These are phyloP conservation scores for Pythium brassicae DNA, from an alignment of 352 stramenopile species.

Conservation along the genomic window DNA sequence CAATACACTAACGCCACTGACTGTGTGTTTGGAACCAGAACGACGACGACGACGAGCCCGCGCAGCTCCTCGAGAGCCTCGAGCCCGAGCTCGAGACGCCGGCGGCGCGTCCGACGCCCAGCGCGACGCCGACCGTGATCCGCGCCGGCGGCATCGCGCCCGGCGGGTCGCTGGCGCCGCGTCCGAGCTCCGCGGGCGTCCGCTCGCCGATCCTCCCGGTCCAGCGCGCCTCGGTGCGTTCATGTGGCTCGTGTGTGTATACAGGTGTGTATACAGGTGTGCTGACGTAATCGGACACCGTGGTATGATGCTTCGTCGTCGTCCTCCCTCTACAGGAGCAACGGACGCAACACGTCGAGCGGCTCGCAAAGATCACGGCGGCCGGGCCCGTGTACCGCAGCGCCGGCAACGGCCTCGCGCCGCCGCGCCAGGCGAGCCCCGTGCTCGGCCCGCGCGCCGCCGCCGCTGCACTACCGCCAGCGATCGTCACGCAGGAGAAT, in stretches of 20 bases:
- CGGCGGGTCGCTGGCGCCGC: constrained; percentile 11
- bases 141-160: constrained; percentile 9
- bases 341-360: constrained; percentile 26
- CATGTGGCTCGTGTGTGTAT: neutral
- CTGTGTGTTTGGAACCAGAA: neutral
- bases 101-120: neutral
- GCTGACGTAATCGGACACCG: too few relatives aligned
- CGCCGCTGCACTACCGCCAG: constrained; percentile 13
- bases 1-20: neutral
- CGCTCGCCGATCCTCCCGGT: constrained; percentile 42
- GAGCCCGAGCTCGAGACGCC: constrained; percentile 4
- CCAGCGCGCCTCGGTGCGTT: constrained; percentile 20
- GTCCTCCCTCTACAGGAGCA: constrained; percentile 10
- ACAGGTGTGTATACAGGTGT: too few relatives aligned
- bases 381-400: constrained; percentile 33
- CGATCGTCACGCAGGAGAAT: constrained; percentile 18
- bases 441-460: constrained; percentile 43
- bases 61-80: neutral
- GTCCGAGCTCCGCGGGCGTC: constrained; percentile 9
- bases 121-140: neutral
- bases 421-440: constrained; percentile 30
- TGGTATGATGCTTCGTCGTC: too few relatives aligned
- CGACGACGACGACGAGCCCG: constrained; percentile 7
- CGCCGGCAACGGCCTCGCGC: constrained; percentile 1
- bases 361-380: constrained; percentile 62